Percentiles rank a stretch among this genome's conserved stretches.
Evolutionary conservation across 768 basidiomycete genomes (phyloP).

Genomic region (Termitomyces sp.): DNA sequence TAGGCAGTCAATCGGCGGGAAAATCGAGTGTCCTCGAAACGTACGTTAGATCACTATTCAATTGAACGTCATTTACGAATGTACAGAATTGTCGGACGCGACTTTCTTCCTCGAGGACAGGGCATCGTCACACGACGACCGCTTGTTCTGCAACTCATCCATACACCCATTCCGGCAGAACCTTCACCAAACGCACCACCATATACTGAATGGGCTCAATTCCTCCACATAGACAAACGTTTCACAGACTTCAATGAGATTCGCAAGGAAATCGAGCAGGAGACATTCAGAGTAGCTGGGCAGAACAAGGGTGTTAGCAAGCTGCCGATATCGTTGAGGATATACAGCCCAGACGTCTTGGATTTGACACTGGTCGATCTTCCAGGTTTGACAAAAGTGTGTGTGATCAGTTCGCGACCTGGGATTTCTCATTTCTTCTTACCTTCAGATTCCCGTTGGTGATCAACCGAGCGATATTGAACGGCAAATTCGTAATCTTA

Average conservation of each 20-base stretch:
- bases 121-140: slow-evolving; percentile 97
- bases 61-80: neutral
- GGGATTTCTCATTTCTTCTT: neutral
- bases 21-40: slow-evolving; percentile 97
- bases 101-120: slow-evolving; percentile 82
- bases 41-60: slow-evolving; percentile 41
- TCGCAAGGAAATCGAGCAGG: slow-evolving; percentile 94
- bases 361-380: slow-evolving; percentile 96
- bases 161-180: slow-evolving; percentile 67
- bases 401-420: slow-evolving; percentile 15
- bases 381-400: slow-evolving; percentile 92
- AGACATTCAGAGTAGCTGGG: slow-evolving; percentile 95
- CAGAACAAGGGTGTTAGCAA: slow-evolving; percentile 99
- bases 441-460: slow-evolving; percentile 79
- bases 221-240: slow-evolving; percentile 92
- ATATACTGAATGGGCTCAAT: slow-evolving; percentile 91
- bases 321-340: slow-evolving; percentile 89
- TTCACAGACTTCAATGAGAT: slow-evolving; percentile 97
- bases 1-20: slow-evolving; percentile 94
- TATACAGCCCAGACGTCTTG: slow-evolving; percentile 93
- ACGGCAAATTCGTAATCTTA: slow-evolving; percentile 88
- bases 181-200: slow-evolving; percentile 37
- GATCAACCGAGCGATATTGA: slow-evolving; percentile 99
- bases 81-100: slow-evolving; percentile 85
- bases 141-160: slow-evolving; percentile 91